A percentile compares a stretch with the other conserved stretches of the same genome.
Conservation (phyloP, 2,329 filamentous ascomycete species). For the Verticillium nonalfalfae region DNA sequence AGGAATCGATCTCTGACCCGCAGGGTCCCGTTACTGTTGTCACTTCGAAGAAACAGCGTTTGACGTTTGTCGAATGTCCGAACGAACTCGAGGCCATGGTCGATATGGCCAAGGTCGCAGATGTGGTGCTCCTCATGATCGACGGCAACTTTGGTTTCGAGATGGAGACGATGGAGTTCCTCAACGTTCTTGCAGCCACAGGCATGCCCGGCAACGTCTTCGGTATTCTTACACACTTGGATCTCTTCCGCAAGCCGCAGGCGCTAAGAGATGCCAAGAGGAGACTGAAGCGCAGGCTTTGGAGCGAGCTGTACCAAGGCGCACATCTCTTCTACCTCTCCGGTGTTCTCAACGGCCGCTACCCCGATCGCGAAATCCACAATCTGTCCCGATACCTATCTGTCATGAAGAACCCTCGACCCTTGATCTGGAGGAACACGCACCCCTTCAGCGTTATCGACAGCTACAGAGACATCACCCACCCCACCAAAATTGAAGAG, state of each 20-base stretch:
- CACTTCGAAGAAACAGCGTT: conserved; percentile 87
- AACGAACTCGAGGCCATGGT: conserved; percentile 96
- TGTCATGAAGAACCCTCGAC: conserved; percentile 98
- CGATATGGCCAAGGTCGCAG: conserved; percentile 92
- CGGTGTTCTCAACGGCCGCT: conserved; percentile 92
- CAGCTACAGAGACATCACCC: conserved; percentile 90
- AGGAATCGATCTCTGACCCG: conserved; percentile 86
- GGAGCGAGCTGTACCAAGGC: conserved; percentile 95
- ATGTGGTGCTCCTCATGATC: conserved; percentile 96
- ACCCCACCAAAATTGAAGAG: conserved; percentile 84
- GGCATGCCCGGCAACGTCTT: conserved; percentile 99
- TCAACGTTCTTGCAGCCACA: conserved; percentile 86
- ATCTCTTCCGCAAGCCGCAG: conserved; percentile 91
- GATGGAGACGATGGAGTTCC: conserved; percentile 99
- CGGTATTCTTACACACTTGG: conserved; percentile 91
- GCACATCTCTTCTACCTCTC: conserved; percentile 96
- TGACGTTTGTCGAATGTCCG: conserved; percentile 97
- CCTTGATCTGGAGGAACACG: conserved; percentile 92
- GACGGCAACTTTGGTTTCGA: conserved; percentile 98
- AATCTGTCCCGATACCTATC: conserved; percentile 93
- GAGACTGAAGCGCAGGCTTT: conserved; percentile 88
- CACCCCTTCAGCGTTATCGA: conserved; percentile 93
- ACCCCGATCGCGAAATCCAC: conserved; percentile 93
- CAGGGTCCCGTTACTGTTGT: conserved; percentile 92
- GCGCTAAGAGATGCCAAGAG: conserved; percentile 93